Base-by-base conservation (phyloP, 495 filamentous ascomycete genomes). In the Penicillium coprophilum region DNA sequence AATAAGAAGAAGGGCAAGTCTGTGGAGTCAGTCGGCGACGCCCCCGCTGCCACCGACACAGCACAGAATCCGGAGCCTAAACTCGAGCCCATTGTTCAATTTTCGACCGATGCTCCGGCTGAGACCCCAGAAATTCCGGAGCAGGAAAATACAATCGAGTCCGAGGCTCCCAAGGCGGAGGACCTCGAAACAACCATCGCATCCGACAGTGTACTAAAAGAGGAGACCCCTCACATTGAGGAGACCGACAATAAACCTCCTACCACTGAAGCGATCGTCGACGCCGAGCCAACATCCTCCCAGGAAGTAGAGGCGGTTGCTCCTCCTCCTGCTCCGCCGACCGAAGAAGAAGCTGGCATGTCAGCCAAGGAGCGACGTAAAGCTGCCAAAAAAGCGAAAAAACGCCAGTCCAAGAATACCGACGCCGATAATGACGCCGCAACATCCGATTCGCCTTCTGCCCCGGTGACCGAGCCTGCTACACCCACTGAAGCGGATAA, bases 331-430 rank as follows among this genome's bases (percentile, higher is more conserved):
- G 58, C 60, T 30, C 57, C 67, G 24, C 53, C 62, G 24, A 59
- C 69, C n/a, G 63, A 65, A n/a, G 63, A 65, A n/a, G 69, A 68
- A 20, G 30, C 43, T 39, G 57, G 40, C 21, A 70, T 70, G 58
- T 66, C 73, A 13, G 64, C 74, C 20, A 75, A 74, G 44, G 69
- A 73, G 41, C 77, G 74, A 39, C 74, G 70, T 38, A 76, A 81
- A 57, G 70, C 74, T 12, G 77, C 71, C 58, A 75, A 78, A 55
- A 79, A 80, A 56, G 72, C 76, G 24, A 79, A 79, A 58, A 77
- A 76, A 54, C 69, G 69, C 21, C 72, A 72, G 51, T 75, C 69
- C 36, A 66, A 70, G 40, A 60, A 46, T 27, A 50, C 57, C 46
- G 65, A 72, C 55, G 49, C 48, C 20, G 66, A 68, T 17, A 53